Evolutionary conservation across 176 grass and related monocot species (phyloP).

Genomic region (Tillandsia fasciculata): DNA sequence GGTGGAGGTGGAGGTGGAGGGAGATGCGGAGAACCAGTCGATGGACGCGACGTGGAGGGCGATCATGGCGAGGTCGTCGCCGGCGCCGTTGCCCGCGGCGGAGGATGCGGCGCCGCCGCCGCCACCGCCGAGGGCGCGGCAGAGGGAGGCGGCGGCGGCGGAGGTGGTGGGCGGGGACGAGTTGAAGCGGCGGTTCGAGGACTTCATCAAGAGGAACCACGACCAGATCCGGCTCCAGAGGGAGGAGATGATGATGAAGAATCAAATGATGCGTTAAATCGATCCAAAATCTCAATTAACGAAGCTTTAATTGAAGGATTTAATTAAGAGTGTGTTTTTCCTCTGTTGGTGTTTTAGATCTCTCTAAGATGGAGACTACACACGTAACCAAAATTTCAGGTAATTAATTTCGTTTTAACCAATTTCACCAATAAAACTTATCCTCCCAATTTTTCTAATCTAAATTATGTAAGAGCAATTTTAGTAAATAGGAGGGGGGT

Average conservation of each 20-base stretch:
- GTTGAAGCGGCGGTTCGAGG: constrained; percentile 61
- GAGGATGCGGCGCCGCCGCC: background rate
- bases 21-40: constrained; percentile 31
- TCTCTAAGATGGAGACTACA: background rate
- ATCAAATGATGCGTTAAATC: background rate
- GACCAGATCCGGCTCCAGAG: constrained; percentile 27
- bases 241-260: background rate
- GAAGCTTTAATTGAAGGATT: background rate
- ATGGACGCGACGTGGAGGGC: constrained; percentile 76
- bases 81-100: constrained; percentile 20
- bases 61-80: constrained; percentile 59
- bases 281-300: background rate
- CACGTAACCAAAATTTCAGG: background rate
- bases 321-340: background rate
- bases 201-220: constrained; percentile 82
- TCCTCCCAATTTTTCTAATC: too few species aligned
- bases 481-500: too few species aligned
- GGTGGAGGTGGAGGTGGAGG: background rate
- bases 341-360: background rate
- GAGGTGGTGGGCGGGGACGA: constrained; percentile 42
- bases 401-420: background rate
- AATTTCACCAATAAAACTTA: too few species aligned
- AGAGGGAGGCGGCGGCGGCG: constrained; percentile 1
- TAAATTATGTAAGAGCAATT: too few species aligned
- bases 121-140: constrained; percentile 20